Conservation (phyloP, 768 basidiomycete genomes). For the Trametes elegans region DNA sequence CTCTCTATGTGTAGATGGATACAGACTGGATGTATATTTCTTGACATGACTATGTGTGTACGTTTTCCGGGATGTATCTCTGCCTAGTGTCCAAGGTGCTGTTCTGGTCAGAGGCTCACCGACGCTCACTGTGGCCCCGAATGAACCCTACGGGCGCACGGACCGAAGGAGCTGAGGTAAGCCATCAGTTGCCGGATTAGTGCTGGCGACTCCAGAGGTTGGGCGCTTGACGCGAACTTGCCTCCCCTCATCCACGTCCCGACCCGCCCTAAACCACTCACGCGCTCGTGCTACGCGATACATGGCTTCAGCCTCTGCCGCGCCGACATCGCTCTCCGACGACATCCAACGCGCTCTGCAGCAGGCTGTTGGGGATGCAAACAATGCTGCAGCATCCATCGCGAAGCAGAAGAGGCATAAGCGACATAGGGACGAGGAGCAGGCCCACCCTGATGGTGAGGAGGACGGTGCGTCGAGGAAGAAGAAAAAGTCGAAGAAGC, state of each 20-base stretch:
- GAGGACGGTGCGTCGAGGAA: conserved; percentile 26
- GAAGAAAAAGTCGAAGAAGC: conserved; percentile 34
- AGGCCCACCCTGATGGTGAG: conserved; percentile 12
- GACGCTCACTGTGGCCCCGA: background rate
- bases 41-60: too few species aligned
- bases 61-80: too few species aligned
- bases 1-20: background rate
- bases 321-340: conserved; percentile 33
- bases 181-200: background rate
- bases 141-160: background rate
- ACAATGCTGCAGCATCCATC: conserved; percentile 34
- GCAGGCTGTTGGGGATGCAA: conserved; percentile 46
- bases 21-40: background rate
- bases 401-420: conserved; percentile 35
- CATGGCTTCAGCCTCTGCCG: conserved; percentile 23
- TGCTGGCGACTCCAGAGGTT: background rate
- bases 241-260: conserved; percentile 41
- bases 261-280: conserved; percentile 39
- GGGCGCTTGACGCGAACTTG: conserved; percentile 26
- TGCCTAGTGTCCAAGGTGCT: too few species aligned
- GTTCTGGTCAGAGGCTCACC: too few species aligned
- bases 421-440: conserved; percentile 29
- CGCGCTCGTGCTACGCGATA: conserved; percentile 5
- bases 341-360: conserved; percentile 53
- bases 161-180: background rate